Evolutionary conservation across 768 basidiomycete species (phyloP).

Genomic region (Hygrophorus pudorinus): DNA sequence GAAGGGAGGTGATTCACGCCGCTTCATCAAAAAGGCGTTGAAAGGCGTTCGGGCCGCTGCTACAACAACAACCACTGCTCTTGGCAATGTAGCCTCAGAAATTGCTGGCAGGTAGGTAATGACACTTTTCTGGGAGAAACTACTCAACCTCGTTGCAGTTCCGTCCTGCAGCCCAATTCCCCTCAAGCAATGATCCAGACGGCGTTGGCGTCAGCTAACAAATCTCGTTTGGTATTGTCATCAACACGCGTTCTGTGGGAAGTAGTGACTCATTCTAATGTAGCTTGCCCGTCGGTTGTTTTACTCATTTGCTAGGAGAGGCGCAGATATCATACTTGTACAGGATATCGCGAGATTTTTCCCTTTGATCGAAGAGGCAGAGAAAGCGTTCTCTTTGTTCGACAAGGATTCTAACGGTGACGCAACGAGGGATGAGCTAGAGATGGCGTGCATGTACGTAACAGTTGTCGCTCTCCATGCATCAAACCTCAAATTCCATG

Average conservation of each 20-base stretch:
- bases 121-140: not conserved
- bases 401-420: slow-evolving; percentile 70
- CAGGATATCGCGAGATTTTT: slow-evolving; percentile 70
- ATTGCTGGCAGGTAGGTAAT: slow-evolving; percentile 36
- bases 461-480: not conserved
- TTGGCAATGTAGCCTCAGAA: slow-evolving; percentile 48
- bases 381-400: slow-evolving; percentile 57
- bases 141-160: slow-evolving; percentile 24
- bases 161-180: slow-evolving; percentile 83
- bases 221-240: slow-evolving; percentile 49
- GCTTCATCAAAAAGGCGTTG: slow-evolving; percentile 59
- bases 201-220: slow-evolving; percentile 71
- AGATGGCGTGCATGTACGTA: slow-evolving; percentile 60
- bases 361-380: slow-evolving; percentile 52
- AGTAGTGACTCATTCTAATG: not conserved
- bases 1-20: slow-evolving; percentile 42
- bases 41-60: slow-evolving; percentile 64
- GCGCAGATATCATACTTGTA: slow-evolving; percentile 46
- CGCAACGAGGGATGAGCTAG: slow-evolving; percentile 60
- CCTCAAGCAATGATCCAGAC: slow-evolving; percentile 73
- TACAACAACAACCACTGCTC: slow-evolving; percentile 69
- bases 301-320: slow-evolving; percentile 69
- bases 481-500: slow-evolving; percentile 4
- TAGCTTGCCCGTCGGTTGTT: slow-evolving; percentile 79
- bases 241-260: slow-evolving; percentile 1